These are phyloP conservation scores for Pseudoscleropodium purum DNA, from an alignment of 225 moss, liverwort and hornwort genomes.

Conservation along the genomic window DNA sequence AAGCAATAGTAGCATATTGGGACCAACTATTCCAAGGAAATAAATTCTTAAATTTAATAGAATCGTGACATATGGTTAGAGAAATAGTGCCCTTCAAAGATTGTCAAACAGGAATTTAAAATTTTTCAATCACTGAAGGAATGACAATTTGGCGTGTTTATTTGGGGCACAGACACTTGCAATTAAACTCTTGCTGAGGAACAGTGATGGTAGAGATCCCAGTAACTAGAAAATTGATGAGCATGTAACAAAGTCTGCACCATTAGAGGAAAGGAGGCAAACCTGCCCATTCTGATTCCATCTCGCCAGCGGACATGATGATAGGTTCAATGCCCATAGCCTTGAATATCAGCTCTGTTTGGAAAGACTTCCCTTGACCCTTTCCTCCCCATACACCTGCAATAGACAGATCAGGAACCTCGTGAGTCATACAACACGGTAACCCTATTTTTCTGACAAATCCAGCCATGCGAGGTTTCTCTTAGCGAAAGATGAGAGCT, in stretches of 20 bases:
- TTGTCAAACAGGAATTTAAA: not conserved
- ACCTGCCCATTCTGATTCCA: conserved; percentile 99
- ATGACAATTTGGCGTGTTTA: not conserved
- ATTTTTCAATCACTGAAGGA: not conserved
- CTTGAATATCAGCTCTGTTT: conserved; percentile 88
- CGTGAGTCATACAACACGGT: not conserved
- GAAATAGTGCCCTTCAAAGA: not conserved
- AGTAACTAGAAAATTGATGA: not conserved
- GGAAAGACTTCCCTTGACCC: conserved; percentile 97
- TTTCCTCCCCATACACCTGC: conserved; percentile 98
- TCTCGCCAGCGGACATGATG: conserved; percentile 94
- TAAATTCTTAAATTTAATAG: not conserved
- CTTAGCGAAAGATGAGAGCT: not conserved
- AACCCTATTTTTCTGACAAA: not conserved
- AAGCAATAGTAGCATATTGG: not conserved
- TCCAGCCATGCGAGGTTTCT: not conserved
- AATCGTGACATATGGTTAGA: not conserved
- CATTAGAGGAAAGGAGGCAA: not conserved
- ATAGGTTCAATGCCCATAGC: conserved; percentile 86
- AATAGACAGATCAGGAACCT: not conserved
- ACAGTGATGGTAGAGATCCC: not conserved
- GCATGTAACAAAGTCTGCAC: not conserved
- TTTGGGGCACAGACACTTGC: not conserved
- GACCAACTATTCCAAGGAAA: not conserved
- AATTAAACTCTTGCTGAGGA: not conserved